Evolutionary conservation across 768 basidiomycete species (phyloP).

Genomic region (Leccinum arenicola): DNA sequence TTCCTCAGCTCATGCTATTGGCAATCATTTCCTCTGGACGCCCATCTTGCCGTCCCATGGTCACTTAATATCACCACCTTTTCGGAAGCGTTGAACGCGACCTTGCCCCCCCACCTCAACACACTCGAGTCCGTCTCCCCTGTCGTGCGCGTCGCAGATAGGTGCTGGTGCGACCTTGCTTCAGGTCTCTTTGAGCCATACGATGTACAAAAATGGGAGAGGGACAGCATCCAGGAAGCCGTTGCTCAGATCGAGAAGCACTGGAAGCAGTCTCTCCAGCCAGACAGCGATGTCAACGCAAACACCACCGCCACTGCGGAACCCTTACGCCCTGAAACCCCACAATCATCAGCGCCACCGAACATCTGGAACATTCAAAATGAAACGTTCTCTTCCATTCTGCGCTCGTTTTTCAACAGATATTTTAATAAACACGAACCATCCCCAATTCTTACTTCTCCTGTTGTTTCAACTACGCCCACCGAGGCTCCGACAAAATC

Average conservation of each 20-base stretch:
- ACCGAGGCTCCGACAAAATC: slow-evolving; percentile 8
- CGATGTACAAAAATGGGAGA: slow-evolving; percentile 75
- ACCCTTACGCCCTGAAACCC: slow-evolving; percentile 18
- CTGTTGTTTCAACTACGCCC: neutral
- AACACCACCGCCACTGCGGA: slow-evolving; percentile 27
- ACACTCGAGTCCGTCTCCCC: slow-evolving; percentile 43
- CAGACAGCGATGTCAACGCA: slow-evolving; percentile 15
- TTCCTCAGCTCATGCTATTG: slow-evolving; percentile 89
- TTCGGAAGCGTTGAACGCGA: slow-evolving; percentile 57
- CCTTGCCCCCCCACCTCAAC: slow-evolving; percentile 39
- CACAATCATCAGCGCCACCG: slow-evolving; percentile 9
- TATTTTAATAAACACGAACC: slow-evolving; percentile 5
- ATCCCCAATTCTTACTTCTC: neutral
- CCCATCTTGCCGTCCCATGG: slow-evolving; percentile 63
- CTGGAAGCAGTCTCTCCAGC: slow-evolving; percentile 28
- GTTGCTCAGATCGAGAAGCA: slow-evolving; percentile 35
- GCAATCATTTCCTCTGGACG: slow-evolving; percentile 73
- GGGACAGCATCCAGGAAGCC: slow-evolving; percentile 52
- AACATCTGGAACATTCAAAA: slow-evolving; percentile 8
- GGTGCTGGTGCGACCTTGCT: slow-evolving; percentile 85
- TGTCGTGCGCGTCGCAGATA: slow-evolving; percentile 65
- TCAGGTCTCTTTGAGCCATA: slow-evolving; percentile 71
- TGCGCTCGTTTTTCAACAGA: slow-evolving; percentile 26
- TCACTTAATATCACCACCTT: slow-evolving; percentile 70
- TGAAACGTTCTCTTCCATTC: slow-evolving; percentile 21